phyloP scores from a whole-genome alignment of 129 eudicot genomes.

The Pseudognaphalium luteoalbum region DNA sequence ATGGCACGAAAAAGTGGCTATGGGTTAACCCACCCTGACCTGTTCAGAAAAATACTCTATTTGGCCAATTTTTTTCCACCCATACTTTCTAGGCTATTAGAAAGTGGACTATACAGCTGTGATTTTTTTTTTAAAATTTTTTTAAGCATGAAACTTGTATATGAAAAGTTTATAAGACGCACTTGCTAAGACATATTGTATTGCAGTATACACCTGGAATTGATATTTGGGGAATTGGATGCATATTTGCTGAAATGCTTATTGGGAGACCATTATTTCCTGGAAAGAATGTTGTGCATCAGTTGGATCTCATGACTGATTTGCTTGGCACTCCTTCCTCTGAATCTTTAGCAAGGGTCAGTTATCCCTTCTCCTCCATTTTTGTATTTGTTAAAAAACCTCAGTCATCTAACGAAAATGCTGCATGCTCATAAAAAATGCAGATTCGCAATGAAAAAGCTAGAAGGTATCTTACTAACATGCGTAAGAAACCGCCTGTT shows the following conservation, averaged over 20 bases:
- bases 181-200: conserved; percentile 24
- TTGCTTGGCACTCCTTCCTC: conserved; percentile 89
- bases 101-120: not conserved
- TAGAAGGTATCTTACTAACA: conserved; percentile 73
- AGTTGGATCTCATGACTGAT: conserved; percentile 84
- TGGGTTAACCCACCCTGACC: not conserved
- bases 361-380: conserved; percentile 25
- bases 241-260: conserved; percentile 96
- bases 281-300: conserved; percentile 91
- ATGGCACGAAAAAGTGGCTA: not conserved
- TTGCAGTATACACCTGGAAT: conserved; percentile 92
- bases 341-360: conserved; percentile 60
- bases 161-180: not conserved
- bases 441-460: conserved; percentile 97
- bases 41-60: not conserved
- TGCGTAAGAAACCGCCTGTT: conserved; percentile 73
- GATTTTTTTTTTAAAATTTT: not conserved
- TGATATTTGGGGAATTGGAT: conserved; percentile 96
- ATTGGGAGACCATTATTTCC: conserved; percentile 86
- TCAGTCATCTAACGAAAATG: conserved; percentile 10
- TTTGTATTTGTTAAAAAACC: not conserved
- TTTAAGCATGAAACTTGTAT: not conserved
- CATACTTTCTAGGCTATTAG: not conserved
- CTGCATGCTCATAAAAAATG: not conserved
- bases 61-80: no score